Conservation (phyloP, 768 basidiomycete genomes). For the Phlebiopsis flavidoalba region DNA sequence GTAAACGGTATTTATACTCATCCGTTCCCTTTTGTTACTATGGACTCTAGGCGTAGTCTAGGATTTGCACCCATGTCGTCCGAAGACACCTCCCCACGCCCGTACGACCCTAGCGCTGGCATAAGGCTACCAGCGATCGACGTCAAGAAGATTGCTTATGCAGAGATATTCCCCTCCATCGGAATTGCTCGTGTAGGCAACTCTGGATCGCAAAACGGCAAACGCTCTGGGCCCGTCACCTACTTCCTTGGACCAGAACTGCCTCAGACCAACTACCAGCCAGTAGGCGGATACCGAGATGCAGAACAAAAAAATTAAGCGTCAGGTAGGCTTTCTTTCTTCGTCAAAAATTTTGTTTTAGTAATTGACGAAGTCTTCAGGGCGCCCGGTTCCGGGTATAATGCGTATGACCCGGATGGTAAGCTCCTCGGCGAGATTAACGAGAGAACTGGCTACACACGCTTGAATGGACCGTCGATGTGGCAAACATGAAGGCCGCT, state of each 20-base stretch:
- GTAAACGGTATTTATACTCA: no score
- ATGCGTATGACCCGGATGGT: constrained; percentile 21
- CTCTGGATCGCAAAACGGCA: constrained; percentile 16
- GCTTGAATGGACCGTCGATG: constrained; percentile 26
- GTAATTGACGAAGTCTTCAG: constrained; percentile 10
- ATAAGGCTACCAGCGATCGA: no score
- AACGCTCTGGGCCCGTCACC: constrained; percentile 6
- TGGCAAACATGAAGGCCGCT: constrained; percentile 30
- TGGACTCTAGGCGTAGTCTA: no score
- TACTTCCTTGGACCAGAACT: constrained; percentile 26
- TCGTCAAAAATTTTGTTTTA: no score
- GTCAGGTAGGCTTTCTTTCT: constrained; percentile 20
- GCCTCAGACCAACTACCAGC: constrained; percentile 21
- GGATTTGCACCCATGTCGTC: no score
- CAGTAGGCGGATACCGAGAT: constrained; percentile 18
- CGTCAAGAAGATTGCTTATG: constrained; percentile 4
- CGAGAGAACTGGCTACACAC: constrained; percentile 14
- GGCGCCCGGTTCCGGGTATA: constrained; percentile 31
- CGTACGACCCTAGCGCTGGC: no score
- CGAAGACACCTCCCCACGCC: no score
- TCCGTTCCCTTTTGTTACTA: no score
- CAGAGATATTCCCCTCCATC: constrained; percentile 30
- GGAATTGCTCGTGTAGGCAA: constrained; percentile 31
- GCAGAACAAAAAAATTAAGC: constrained; percentile 20
- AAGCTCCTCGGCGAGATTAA: constrained; percentile 28